These are phyloP conservation scores for Saraca asoca DNA, from an alignment of 331 rosid genomes.

Conservation along the genomic window DNA sequence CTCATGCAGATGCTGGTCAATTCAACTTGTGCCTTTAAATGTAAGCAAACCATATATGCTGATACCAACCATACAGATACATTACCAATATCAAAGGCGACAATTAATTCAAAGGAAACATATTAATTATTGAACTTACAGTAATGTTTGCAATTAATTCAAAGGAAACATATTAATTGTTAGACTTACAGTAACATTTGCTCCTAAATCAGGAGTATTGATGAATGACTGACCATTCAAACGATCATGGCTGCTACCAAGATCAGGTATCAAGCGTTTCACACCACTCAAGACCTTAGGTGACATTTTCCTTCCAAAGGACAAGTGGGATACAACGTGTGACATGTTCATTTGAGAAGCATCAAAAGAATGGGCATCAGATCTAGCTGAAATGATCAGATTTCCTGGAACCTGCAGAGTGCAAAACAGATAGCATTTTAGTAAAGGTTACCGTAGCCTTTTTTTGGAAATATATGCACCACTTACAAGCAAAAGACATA, in stretches of 20 bases:
- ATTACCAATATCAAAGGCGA: slow-evolving; percentile 18
- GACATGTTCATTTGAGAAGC: slow-evolving; percentile 87
- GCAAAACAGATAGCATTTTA: slow-evolving; percentile 20
- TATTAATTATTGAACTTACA: slow-evolving; percentile 55
- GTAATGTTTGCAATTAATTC: slow-evolving; percentile 59
- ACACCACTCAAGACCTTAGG: slow-evolving; percentile 64
- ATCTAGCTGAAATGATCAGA: slow-evolving; percentile 73
- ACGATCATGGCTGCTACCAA: slow-evolving; percentile 81
- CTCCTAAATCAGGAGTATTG: slow-evolving; percentile 63
- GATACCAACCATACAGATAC: neutral
- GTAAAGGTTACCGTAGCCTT: neutral
- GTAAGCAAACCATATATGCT: neutral
- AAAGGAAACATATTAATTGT: slow-evolving; percentile 22
- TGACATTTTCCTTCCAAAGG: slow-evolving; percentile 71
- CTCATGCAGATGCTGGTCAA: no score
- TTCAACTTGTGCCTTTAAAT: no score
- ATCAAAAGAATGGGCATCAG: slow-evolving; percentile 86
- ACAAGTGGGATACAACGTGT: slow-evolving; percentile 69
- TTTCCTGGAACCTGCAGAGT: slow-evolving; percentile 83
- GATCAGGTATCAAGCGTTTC: slow-evolving; percentile 68
- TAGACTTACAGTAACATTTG: slow-evolving; percentile 85
- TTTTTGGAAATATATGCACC: slow-evolving; percentile 1
- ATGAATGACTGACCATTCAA: slow-evolving; percentile 75
- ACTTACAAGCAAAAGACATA: slow-evolving; percentile 5
- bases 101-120: slow-evolving; percentile 5